These are phyloP conservation scores for Leccinum variicolor DNA, from an alignment of 768 basidiomycete genomes.

Conservation along the genomic window DNA sequence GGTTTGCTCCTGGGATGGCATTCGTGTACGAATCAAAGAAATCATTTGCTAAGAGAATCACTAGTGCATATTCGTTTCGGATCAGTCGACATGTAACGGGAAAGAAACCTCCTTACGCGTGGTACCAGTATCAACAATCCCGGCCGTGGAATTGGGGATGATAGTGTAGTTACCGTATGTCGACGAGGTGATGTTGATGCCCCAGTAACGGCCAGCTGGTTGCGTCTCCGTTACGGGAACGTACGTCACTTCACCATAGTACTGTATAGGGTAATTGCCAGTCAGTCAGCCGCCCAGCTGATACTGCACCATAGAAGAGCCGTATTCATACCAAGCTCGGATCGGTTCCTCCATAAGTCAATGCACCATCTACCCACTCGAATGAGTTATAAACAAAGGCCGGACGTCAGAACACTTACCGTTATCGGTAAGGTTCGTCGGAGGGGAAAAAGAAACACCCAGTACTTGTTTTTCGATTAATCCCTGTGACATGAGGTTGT, in stretches of 20 bases:
- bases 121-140: background rate
- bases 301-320: background rate
- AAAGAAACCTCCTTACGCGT: background rate
- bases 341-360: background rate
- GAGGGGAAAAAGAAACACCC: conserved; percentile 18
- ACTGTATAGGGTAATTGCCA: conserved; percentile 5
- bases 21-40: conserved; percentile 6
- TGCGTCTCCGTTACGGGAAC: conserved; percentile 24
- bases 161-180: conserved; percentile 13
- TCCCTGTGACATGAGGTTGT: conserved; percentile 17
- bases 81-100: background rate
- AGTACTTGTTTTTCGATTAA: conserved; percentile 13
- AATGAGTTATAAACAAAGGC: conserved; percentile 4
- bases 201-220: conserved; percentile 27
- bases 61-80: background rate
- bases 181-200: conserved; percentile 23
- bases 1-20: conserved; percentile 10
- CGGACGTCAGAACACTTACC: conserved; percentile 4
- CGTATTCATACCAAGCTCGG: background rate
- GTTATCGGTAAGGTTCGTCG: conserved; percentile 1
- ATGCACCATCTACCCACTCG: conserved; percentile 3
- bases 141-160: conserved; percentile 7
- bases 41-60: conserved; percentile 11
- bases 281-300: background rate
- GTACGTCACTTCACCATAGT: conserved; percentile 22